A percentile compares a stretch with the other conserved stretches of the same genome.
phyloP scores from a whole-genome alignment of 495 filamentous ascomycete species.

The Hypoxylon lienhwacheense region DNA sequence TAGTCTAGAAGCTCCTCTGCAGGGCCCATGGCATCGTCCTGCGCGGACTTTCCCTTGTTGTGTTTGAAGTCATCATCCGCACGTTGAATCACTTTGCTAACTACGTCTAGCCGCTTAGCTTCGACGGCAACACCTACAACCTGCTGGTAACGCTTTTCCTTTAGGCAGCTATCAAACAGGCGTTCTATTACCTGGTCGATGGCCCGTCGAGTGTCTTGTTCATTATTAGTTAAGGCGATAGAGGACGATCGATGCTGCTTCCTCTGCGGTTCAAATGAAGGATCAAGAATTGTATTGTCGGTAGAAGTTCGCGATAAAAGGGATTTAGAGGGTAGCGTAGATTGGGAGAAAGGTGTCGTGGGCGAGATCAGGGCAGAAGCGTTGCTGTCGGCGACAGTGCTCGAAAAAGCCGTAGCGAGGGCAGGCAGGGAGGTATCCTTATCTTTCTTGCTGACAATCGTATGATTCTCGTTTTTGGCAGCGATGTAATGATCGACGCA shows the following conservation, averaged over 20 bases:
- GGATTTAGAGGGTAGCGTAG: constrained; percentile 85
- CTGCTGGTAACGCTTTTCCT: constrained; percentile 85
- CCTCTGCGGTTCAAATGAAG: constrained; percentile 60
- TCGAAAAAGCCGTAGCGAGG: constrained; percentile 73
- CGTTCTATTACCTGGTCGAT: constrained; percentile 82
- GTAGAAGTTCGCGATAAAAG: constrained; percentile 69
- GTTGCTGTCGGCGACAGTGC: constrained; percentile 61
- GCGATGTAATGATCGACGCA: constrained; percentile 98
- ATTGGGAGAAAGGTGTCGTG: constrained; percentile 92
- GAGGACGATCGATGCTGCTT: constrained; percentile 54
- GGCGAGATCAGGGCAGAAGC: constrained; percentile 77
- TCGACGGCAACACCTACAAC: constrained; percentile 99
- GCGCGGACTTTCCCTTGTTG: constrained; percentile 53
- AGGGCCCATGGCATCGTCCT: constrained; percentile 55
- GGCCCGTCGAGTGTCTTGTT: constrained; percentile 60
- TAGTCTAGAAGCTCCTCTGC: constrained; percentile 97
- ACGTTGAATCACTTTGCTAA: constrained; percentile 81
- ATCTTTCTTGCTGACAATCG: constrained; percentile 48
- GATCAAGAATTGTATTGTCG: constrained; percentile 64
- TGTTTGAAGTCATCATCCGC: constrained; percentile 79
- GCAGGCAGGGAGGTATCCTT: constrained; percentile 61
- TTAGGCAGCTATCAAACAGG: constrained; percentile 88
- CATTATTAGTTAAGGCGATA: constrained; percentile 48
- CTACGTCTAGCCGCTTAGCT: constrained; percentile 86
- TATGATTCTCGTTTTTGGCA: constrained; percentile 71